These are phyloP conservation scores for Lizanozyma gosingica DNA, from an alignment of 1,139 yeast species.

Conservation along the genomic window DNA sequence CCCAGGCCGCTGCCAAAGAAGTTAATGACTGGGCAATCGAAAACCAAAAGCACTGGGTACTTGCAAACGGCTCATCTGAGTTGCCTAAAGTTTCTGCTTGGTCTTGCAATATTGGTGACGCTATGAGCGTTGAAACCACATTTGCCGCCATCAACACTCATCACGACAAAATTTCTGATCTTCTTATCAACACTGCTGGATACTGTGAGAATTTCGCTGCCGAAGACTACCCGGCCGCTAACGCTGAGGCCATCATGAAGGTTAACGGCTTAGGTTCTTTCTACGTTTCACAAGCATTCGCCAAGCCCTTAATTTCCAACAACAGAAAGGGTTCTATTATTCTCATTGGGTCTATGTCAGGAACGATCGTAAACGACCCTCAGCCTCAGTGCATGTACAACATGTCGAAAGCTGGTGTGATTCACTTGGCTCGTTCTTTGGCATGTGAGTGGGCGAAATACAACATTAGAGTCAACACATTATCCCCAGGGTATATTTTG, in stretches of 20 bases:
- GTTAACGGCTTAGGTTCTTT: conserved; percentile 73
- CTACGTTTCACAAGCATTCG: conserved; percentile 53
- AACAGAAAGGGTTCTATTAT: conserved; percentile 66
- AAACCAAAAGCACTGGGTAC: conserved; percentile 25
- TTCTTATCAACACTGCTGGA: conserved; percentile 75
- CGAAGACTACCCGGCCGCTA: conserved; percentile 62
- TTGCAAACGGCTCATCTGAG: conserved; percentile 20
- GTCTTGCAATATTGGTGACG: conserved; percentile 70
- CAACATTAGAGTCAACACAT: conserved; percentile 59
- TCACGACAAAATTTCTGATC: conserved; percentile 54
- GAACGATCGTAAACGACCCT: conserved; percentile 73
- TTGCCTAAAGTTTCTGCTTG: conserved; percentile 54
- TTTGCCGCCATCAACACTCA: conserved; percentile 42
- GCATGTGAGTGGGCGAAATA: conserved; percentile 83
- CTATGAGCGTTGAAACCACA: conserved; percentile 48
- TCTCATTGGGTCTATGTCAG: conserved; percentile 81
- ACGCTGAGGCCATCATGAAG: conserved; percentile 60
- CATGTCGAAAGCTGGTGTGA: conserved; percentile 80
- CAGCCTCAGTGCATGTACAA: conserved; percentile 82
- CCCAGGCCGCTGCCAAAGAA: conserved; percentile 48
- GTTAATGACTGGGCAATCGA: neutral
- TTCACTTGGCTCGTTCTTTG: conserved; percentile 66
- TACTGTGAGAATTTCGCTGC: conserved; percentile 76
- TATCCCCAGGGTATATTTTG: conserved; percentile 75
- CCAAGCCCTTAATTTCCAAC: conserved; percentile 54